Percentiles rank a stretch among this genome's conserved stretches.
These are phyloP conservation scores for Leucosporidium creatinivorum DNA, from an alignment of 768 basidiomycete species.

Conservation along the genomic window DNA sequence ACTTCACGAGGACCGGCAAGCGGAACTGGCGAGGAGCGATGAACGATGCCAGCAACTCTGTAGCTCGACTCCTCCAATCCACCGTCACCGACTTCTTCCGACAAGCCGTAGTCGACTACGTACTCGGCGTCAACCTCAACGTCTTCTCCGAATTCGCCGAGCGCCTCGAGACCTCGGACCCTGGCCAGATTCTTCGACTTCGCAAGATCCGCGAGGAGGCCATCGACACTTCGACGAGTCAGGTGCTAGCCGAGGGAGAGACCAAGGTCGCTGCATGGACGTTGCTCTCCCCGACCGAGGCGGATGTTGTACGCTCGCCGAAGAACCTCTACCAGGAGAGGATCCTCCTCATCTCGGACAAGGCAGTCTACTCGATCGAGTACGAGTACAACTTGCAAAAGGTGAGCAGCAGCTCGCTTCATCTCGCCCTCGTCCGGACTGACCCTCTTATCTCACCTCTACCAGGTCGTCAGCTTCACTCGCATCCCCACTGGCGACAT, in stretches of 20 bases:
- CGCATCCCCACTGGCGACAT: slow-evolving; percentile 81
- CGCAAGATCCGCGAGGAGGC: slow-evolving; percentile 87
- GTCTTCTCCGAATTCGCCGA: slow-evolving; percentile 92
- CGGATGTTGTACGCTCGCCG: slow-evolving; percentile 48
- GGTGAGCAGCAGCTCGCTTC: slow-evolving; percentile 10
- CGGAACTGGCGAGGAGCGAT: slow-evolving; percentile 84
- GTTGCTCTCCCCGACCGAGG: slow-evolving; percentile 69
- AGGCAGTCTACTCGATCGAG: slow-evolving; percentile 30
- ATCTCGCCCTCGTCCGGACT: not conserved
- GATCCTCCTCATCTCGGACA: slow-evolving; percentile 57
- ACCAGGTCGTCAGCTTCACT: slow-evolving; percentile 83
- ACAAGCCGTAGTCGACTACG: slow-evolving; percentile 55
- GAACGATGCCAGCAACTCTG: slow-evolving; percentile 76
- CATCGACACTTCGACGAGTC: slow-evolving; percentile 75
- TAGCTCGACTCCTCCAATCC: slow-evolving; percentile 66
- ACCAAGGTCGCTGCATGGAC: slow-evolving; percentile 81
- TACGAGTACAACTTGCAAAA: slow-evolving; percentile 38
- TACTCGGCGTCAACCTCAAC: slow-evolving; percentile 72
- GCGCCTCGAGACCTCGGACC: slow-evolving; percentile 84
- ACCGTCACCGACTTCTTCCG: slow-evolving; percentile 71
- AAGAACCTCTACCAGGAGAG: slow-evolving; percentile 71
- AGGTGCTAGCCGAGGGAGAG: slow-evolving; percentile 70
- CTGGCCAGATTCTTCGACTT: slow-evolving; percentile 75
- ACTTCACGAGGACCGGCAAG: slow-evolving; percentile 66
- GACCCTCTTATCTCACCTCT: slow-evolving; percentile 47